phyloP scores from a whole-genome alignment of 768 basidiomycete genomes.

The Tephrocybe sp. region DNA sequence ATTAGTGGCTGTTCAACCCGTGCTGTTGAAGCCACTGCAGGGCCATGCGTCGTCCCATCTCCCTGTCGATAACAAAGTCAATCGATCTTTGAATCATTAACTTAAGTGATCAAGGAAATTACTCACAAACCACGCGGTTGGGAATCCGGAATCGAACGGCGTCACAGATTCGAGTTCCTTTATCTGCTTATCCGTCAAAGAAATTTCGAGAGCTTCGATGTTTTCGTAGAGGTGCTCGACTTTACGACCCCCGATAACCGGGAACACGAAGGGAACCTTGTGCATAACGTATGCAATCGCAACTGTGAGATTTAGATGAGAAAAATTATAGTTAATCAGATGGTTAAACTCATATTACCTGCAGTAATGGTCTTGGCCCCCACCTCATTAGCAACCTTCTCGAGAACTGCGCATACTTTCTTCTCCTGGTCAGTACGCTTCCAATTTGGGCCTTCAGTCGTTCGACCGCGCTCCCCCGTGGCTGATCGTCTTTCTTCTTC shows the following conservation, averaged over 20 bases:
- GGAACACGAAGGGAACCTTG: constrained; percentile 54
- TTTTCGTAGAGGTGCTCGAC: constrained; percentile 51
- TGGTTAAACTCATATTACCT: constrained; percentile 25
- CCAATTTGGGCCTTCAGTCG: constrained; percentile 32
- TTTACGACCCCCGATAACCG: constrained; percentile 49
- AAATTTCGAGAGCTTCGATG: constrained; percentile 46
- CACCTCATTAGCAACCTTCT: constrained; percentile 50
- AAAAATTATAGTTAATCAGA: background rate
- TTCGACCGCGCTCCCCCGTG: constrained; percentile 41
- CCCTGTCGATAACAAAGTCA: too few species aligned
- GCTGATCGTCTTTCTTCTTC: constrained; percentile 27
- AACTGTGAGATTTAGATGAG: constrained; percentile 25
- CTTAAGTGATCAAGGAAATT: too few species aligned
- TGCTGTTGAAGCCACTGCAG: too few species aligned
- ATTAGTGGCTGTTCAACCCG: too few species aligned
- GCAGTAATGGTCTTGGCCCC: constrained; percentile 48
- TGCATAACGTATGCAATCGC: constrained; percentile 56
- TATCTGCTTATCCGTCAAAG: constrained; percentile 43
- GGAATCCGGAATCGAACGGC: constrained; percentile 48
- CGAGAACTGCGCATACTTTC: constrained; percentile 42
- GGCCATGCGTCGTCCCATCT: too few species aligned
- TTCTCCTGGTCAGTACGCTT: constrained; percentile 45
- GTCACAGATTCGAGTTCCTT: constrained; percentile 37
- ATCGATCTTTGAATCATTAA: too few species aligned
- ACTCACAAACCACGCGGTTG: constrained; percentile 31